Conservation (phyloP, 441 rosid genomes). For the Arabidopsis hybrid region DNA sequence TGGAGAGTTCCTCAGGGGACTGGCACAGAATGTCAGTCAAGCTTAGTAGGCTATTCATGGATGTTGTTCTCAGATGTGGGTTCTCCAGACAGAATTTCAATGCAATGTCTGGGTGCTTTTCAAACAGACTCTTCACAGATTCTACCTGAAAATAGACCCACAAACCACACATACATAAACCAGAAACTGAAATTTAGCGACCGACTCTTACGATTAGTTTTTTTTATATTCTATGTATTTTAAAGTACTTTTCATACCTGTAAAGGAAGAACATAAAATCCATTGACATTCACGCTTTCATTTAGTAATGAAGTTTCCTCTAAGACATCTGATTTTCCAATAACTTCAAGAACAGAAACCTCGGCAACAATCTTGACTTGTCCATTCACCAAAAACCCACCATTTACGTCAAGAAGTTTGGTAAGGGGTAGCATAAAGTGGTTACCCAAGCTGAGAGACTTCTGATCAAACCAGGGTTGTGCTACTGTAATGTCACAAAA, state of each 20-base stretch:
- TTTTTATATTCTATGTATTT: no score
- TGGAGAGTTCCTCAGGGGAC: neutral
- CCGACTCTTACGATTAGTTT: no score
- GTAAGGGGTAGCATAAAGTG: conserved; percentile 1
- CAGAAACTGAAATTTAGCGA: no score
- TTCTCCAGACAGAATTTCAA: neutral
- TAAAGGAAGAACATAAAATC: neutral
- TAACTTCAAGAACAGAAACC: conserved; percentile 3
- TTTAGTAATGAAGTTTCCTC: neutral
- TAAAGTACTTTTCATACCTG: neutral
- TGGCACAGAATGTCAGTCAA: neutral
- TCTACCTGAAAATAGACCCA: no score
- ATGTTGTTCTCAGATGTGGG: neutral
- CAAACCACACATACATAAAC: no score
- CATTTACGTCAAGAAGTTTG: neutral
- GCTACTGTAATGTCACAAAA: neutral
- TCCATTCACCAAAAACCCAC: conserved; percentile 4
- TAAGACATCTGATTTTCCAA: neutral
- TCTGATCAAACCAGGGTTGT: neutral
- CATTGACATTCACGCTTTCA: neutral
- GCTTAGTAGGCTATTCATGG: neutral
- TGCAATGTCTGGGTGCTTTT: neutral
- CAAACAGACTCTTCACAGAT: neutral
- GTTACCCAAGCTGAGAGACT: fast-evolving
- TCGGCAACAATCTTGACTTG: conserved; percentile 9